These are phyloP conservation scores for Moniliella sp. DNA, from an alignment of 1,284 basidiomycete species.

Conservation along the genomic window DNA sequence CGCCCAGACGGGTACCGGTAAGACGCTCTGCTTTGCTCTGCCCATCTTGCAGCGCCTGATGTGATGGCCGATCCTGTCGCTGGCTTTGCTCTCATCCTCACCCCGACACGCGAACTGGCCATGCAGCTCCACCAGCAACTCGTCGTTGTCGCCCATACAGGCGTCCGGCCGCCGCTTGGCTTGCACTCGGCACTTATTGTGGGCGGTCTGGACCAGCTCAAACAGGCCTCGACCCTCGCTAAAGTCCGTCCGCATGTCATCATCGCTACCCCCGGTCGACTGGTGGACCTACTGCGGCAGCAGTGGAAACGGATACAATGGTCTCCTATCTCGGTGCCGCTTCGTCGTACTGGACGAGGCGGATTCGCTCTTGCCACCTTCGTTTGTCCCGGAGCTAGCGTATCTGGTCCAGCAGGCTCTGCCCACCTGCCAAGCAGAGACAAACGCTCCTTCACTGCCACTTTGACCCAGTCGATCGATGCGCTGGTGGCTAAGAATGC, in stretches of 20 bases:
- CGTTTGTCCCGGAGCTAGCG: conserved; percentile 66
- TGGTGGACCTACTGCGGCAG: conserved; percentile 49
- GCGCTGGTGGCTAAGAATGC: conserved; percentile 51
- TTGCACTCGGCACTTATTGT: conserved; percentile 11
- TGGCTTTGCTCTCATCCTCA: conserved; percentile 66
- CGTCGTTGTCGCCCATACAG: conserved; percentile 59
- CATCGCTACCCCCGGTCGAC: conserved; percentile 24
- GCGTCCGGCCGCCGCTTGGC: conserved; percentile 26
- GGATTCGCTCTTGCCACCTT: conserved; percentile 52
- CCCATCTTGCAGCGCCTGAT: conserved; percentile 86
- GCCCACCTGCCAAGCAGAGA: conserved; percentile 47
- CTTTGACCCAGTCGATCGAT: conserved; percentile 68
- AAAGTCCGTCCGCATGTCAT: conserved; percentile 37
- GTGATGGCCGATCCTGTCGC: conserved; percentile 53
- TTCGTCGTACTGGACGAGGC: conserved; percentile 27
- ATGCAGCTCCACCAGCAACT: conserved; percentile 66
- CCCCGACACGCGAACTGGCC: conserved; percentile 79
- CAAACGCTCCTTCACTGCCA: conserved; percentile 95
- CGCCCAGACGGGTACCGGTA: conserved; percentile 80
- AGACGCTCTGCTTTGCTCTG: conserved; percentile 78
- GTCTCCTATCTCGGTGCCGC: conserved; percentile 15
- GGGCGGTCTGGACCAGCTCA: conserved; percentile 95
- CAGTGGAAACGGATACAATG: conserved; percentile 26
- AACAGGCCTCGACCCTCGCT: conserved; percentile 62
- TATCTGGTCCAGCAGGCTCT: conserved; percentile 48